Conservation (phyloP, 208 protist species). For the Acanthamoeba lenticulata region DNA sequence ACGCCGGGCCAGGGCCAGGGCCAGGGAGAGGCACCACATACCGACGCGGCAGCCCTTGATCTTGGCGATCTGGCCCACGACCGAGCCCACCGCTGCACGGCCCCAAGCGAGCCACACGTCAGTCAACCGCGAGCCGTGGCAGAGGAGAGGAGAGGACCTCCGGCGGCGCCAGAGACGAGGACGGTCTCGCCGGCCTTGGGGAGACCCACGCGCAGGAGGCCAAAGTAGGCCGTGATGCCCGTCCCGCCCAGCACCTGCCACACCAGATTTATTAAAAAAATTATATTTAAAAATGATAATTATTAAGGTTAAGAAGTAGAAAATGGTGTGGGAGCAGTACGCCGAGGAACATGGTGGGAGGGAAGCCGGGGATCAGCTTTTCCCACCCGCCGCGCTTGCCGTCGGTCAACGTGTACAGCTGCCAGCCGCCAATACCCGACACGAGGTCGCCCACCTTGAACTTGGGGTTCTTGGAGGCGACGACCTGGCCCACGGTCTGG, state of each 20-base stretch:
- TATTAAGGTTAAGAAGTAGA: too few species aligned
- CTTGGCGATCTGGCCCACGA: slow-evolving; percentile 74
- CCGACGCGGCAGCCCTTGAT: slow-evolving; percentile 75
- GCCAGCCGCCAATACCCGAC: slow-evolving; percentile 57
- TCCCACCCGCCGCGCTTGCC: slow-evolving; percentile 38
- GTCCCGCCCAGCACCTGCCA: slow-evolving; percentile 16
- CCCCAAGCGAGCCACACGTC: not conserved
- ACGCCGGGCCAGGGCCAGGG: too few species aligned
- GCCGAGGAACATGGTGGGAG: slow-evolving; percentile 41
- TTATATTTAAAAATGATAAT: too few species aligned
- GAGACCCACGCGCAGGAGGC: slow-evolving; percentile 64
- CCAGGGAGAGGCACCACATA: not conserved
- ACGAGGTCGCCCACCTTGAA: slow-evolving; percentile 35
- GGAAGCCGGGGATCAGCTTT: slow-evolving; percentile 23
- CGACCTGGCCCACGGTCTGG: slow-evolving; percentile 60
- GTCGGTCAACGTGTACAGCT: not conserved
- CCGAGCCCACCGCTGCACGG: slow-evolving; percentile 70
- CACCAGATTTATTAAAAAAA: not conserved
- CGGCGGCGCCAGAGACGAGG: slow-evolving; percentile 77
- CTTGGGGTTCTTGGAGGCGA: slow-evolving; percentile 66
- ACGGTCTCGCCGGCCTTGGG: slow-evolving; percentile 83
- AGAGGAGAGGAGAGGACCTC: not conserved
- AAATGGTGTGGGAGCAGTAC: too few species aligned
- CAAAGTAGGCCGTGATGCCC: slow-evolving; percentile 64
- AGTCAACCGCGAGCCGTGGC: not conserved